These are phyloP conservation scores for Daldinia concentrica DNA, from an alignment of 495 filamentous ascomycete genomes.

Conservation along the genomic window DNA sequence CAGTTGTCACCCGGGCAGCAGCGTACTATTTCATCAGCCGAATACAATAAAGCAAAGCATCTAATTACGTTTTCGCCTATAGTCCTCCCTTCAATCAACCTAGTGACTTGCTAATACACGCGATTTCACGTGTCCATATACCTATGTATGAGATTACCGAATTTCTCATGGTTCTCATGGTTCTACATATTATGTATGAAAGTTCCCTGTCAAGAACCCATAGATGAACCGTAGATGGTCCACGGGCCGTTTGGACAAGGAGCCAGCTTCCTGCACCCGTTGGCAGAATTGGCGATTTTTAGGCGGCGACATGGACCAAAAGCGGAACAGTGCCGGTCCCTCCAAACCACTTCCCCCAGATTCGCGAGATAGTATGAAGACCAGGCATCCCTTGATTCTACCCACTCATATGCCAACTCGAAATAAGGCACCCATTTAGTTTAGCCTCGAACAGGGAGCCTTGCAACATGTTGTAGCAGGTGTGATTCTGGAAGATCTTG, in stretches of 20 bases:
- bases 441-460: constrained; percentile 34
- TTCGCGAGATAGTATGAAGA: constrained; percentile 35
- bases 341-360: constrained; percentile 36
- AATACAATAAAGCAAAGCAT: neutral
- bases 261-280: constrained; percentile 40
- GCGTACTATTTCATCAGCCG: neutral
- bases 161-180: constrained; percentile 13
- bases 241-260: constrained; percentile 39
- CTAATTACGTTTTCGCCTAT: neutral
- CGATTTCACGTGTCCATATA: constrained; percentile 4
- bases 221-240: constrained; percentile 17
- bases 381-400: constrained; percentile 13
- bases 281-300: constrained; percentile 32
- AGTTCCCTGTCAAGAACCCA: constrained; percentile 27
- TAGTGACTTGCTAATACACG: neutral
- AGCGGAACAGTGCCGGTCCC: constrained; percentile 32
- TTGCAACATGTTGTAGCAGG: constrained; percentile 30
- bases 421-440: constrained; percentile 31
- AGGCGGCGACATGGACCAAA: constrained; percentile 38
- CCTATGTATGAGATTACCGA: neutral
- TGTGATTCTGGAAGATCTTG: constrained; percentile 45
- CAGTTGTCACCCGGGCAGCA: constrained; percentile 1
- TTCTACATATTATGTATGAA: too few relatives aligned
- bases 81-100: neutral
- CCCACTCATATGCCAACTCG: constrained; percentile 5